A percentile compares a stretch with the other conserved stretches of the same genome.
Conservation (phyloP, 805 yeast genomes). For the Sporopachydermia lactativora region DNA sequence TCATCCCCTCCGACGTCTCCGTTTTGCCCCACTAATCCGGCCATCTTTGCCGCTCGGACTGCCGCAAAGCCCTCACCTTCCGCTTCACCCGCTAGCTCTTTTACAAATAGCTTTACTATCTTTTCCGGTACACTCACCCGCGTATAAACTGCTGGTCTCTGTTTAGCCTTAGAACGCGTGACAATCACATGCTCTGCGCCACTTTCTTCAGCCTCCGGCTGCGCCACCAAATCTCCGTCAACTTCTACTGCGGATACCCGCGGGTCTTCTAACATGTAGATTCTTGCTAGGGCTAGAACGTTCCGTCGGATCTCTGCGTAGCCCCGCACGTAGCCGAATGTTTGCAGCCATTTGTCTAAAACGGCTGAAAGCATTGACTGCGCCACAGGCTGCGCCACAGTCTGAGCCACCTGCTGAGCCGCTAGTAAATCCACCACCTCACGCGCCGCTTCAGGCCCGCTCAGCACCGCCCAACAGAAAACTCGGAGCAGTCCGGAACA, state of each 20-base stretch:
- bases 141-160: conserved; percentile 46
- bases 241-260: conserved; percentile 40
- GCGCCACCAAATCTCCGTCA: conserved; percentile 63
- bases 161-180: not conserved
- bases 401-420: conserved; percentile 16
- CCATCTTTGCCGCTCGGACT: too few relatives aligned
- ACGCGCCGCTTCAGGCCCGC: conserved; percentile 41
- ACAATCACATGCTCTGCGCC: conserved; percentile 30
- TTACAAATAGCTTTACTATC: conserved; percentile 53
- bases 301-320: conserved; percentile 51
- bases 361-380: conserved; percentile 37
- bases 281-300: conserved; percentile 55
- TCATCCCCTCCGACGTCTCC: conserved; percentile 10
- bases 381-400: conserved; percentile 3
- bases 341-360: conserved; percentile 68
- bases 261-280: conserved; percentile 45
- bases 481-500: conserved; percentile 49
- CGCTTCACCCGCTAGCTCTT: conserved; percentile 56
- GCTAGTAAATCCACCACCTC: conserved; percentile 52
- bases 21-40: too few relatives aligned
- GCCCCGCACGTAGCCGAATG: conserved; percentile 74
- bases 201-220: conserved; percentile 49
- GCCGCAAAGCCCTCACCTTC: conserved; percentile 29
- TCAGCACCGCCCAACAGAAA: conserved; percentile 59
- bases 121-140: conserved; percentile 56